Conservation (phyloP, 106 monocot genomes). For the Agapanthus africanus region DNA sequence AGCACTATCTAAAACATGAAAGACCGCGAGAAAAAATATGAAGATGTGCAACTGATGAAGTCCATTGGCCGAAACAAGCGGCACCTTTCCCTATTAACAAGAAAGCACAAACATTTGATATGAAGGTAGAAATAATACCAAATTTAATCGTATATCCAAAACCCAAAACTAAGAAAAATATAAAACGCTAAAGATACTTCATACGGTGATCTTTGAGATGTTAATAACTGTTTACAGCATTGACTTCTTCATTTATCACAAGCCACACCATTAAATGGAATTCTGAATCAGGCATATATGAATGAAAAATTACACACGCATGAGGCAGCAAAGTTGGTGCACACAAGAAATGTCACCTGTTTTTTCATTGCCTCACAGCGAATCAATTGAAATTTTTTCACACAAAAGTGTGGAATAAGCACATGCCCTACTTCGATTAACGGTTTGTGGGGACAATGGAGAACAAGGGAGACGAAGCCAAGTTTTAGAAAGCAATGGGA, state of each 20-base stretch:
- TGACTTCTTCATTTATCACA: background rate
- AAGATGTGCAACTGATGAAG: conserved; percentile 79
- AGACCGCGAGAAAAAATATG: conserved; percentile 79
- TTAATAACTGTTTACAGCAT: background rate
- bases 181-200: background rate
- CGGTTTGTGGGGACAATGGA: no score
- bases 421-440: no score
- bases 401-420: no score
- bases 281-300: background rate
- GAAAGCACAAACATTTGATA: background rate
- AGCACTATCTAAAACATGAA: conserved; percentile 60
- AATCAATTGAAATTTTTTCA: no score
- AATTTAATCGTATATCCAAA: background rate
- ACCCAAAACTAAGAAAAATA: background rate
- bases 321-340: no score
- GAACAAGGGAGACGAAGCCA: no score
- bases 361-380: no score
- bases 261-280: background rate
- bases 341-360: no score
- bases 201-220: background rate
- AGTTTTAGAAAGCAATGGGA: no score
- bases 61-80: conserved; percentile 50
- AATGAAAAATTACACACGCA: background rate
- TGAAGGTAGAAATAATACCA: background rate
- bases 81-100: conserved; percentile 53